Evolutionary conservation across 2,329 filamentous ascomycete genomes (phyloP).

Genomic region (Thermothelomyces thermophilus): DNA sequence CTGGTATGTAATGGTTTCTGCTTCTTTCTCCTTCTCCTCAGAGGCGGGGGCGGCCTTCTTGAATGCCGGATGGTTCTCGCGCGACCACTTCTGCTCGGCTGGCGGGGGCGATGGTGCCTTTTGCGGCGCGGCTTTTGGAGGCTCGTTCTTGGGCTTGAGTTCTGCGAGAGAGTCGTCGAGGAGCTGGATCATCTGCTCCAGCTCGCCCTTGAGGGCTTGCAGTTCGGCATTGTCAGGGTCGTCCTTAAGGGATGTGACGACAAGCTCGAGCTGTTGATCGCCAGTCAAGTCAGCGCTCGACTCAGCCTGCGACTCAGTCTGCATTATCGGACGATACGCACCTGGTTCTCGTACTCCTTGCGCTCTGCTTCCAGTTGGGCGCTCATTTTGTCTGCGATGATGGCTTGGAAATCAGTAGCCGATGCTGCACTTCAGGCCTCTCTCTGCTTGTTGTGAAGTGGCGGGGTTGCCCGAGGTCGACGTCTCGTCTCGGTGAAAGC

Average conservation of each 20-base stretch:
- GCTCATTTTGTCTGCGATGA: conserved; percentile 29
- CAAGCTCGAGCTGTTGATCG: conserved; percentile 62
- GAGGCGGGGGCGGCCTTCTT: conserved; percentile 47
- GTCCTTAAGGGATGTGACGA: conserved; percentile 67
- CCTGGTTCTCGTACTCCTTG: conserved; percentile 52
- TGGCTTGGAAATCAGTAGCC: neutral
- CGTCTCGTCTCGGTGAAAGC: no score
- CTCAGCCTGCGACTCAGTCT: no score
- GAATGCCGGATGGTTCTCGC: conserved; percentile 73
- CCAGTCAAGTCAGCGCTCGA: neutral
- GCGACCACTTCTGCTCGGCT: conserved; percentile 61
- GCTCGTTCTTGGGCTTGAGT: conserved; percentile 54
- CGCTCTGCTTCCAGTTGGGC: conserved; percentile 46
- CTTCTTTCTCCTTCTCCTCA: conserved; percentile 42
- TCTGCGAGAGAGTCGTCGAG: conserved; percentile 77
- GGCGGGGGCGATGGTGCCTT: conserved; percentile 37
- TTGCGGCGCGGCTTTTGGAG: conserved; percentile 40
- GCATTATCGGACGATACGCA: conserved; percentile 28
- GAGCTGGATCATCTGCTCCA: conserved; percentile 73
- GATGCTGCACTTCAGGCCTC: neutral
- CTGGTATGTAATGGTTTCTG: conserved; percentile 56
- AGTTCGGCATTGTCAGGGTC: conserved; percentile 77
- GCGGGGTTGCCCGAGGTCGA: neutral
- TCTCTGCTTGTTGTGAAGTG: neutral
- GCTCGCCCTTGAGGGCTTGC: conserved; percentile 68